Evolutionary conservation across 495 filamentous ascomycete genomes (phyloP).

Genomic region (Neurospora sp.): DNA sequence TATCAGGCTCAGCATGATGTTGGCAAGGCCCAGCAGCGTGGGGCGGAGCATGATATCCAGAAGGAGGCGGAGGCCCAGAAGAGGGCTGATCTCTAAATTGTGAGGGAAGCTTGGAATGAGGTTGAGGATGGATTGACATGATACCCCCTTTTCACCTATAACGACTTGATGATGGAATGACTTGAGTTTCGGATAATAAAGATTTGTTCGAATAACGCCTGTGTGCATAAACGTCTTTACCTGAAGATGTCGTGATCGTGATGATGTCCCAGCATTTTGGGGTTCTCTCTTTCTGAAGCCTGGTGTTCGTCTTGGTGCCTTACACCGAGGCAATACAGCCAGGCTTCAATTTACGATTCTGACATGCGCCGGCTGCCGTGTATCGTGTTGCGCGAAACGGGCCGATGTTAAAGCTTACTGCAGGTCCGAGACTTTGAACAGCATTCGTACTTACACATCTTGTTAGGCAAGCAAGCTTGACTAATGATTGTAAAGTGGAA

Average conservation of each 20-base stretch:
- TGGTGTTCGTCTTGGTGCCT: too few relatives aligned
- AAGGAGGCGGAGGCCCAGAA: conserved; percentile 49
- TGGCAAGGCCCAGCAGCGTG: conserved; percentile 78
- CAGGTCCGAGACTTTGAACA: not conserved
- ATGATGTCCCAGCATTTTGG: too few relatives aligned
- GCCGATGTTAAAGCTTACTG: not conserved
- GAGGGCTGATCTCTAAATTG: conserved; percentile 1
- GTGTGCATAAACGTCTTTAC: not conserved
- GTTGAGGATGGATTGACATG: not conserved
- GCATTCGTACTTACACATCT: not conserved
- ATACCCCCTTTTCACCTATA: not conserved
- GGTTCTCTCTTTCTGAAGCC: too few relatives aligned
- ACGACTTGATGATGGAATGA: not conserved
- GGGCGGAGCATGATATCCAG: conserved; percentile 72
- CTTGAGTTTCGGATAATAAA: not conserved
- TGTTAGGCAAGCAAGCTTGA: not conserved
- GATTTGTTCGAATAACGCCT: rapidly evolving
- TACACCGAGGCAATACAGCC: not conserved
- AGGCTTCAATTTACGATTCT: not conserved
- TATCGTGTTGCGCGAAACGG: not conserved
- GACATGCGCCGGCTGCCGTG: not conserved
- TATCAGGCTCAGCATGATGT: conserved; percentile 62
- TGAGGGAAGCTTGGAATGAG: not conserved
- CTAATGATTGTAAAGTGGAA: not conserved
- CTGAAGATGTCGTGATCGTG: too few relatives aligned